Evolutionary conservation across 2,329 filamentous ascomycete species (phyloP).

Genomic region (Diaporthe sp.): DNA sequence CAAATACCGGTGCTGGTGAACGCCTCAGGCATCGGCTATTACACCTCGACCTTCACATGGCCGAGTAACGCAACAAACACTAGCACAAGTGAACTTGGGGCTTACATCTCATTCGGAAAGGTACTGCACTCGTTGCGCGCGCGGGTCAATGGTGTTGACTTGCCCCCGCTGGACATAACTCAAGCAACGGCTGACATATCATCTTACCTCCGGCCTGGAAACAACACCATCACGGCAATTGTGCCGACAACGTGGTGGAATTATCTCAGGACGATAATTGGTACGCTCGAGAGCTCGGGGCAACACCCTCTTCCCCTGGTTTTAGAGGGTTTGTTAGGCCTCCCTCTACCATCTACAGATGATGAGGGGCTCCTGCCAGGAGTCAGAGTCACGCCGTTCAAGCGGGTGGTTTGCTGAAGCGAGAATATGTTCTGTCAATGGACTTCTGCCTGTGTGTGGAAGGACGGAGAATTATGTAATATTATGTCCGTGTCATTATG

Average conservation of each 20-base stretch:
- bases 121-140: neutral
- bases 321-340: neutral
- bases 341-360: neutral
- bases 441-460: neutral
- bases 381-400: neutral
- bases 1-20: neutral
- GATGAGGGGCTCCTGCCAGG: neutral
- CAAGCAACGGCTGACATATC: neutral
- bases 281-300: neutral
- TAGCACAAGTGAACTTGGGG: neutral
- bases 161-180: neutral
- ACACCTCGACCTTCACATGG: neutral
- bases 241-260: constrained; percentile 5
- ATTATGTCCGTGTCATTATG: neutral
- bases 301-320: neutral
- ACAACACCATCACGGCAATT: neutral
- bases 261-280: neutral
- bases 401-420: neutral
- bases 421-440: neutral
- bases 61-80: neutral
- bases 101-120: neutral
- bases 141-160: neutral
- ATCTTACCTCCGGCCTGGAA: neutral
- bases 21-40: neutral
- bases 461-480: neutral